Conservation (phyloP, 495 filamentous ascomycete species). For the Hyaloscypha hepaticicola region DNA sequence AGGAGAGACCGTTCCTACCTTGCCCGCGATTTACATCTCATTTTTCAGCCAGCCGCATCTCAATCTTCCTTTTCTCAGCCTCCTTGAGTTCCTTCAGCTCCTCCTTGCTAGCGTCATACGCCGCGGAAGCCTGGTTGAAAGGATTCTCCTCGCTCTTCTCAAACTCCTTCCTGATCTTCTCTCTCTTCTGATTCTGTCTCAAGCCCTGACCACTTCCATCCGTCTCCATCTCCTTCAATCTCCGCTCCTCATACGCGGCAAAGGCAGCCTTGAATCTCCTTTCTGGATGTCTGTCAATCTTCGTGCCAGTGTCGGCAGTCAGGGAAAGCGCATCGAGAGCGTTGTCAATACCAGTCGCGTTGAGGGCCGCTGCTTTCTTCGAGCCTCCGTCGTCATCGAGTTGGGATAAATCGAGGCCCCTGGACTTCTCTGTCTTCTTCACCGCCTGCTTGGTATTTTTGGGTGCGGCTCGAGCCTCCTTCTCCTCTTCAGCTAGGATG, state of each 20-base stretch:
- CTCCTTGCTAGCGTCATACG: conserved; percentile 74
- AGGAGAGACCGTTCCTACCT: background rate
- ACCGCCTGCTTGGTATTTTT: conserved; percentile 56
- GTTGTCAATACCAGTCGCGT: conserved; percentile 85
- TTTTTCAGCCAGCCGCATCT: conserved; percentile 57
- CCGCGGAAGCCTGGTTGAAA: conserved; percentile 75
- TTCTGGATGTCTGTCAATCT: conserved; percentile 86
- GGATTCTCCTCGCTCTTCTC: conserved; percentile 90
- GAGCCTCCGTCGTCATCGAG: conserved; percentile 52
- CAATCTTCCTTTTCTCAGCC: conserved; percentile 70
- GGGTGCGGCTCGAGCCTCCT: conserved; percentile 60
- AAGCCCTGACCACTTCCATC: conserved; percentile 71
- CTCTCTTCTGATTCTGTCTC: conserved; percentile 74
- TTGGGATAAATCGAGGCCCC: conserved; percentile 67
- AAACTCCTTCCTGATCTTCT: conserved; percentile 83
- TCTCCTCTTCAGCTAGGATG: conserved; percentile 81
- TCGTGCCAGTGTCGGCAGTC: conserved; percentile 47
- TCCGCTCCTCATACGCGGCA: conserved; percentile 79
- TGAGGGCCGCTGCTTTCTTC: conserved; percentile 54
- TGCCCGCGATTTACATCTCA: background rate
- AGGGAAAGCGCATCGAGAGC: conserved; percentile 80
- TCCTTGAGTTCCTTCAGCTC: conserved; percentile 68
- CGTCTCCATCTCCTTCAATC: conserved; percentile 78
- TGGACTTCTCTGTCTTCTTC: conserved; percentile 76
- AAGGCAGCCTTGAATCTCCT: conserved; percentile 84